Conservation (phyloP, 345 rosid species). For the Syzygium jambos region DNA sequence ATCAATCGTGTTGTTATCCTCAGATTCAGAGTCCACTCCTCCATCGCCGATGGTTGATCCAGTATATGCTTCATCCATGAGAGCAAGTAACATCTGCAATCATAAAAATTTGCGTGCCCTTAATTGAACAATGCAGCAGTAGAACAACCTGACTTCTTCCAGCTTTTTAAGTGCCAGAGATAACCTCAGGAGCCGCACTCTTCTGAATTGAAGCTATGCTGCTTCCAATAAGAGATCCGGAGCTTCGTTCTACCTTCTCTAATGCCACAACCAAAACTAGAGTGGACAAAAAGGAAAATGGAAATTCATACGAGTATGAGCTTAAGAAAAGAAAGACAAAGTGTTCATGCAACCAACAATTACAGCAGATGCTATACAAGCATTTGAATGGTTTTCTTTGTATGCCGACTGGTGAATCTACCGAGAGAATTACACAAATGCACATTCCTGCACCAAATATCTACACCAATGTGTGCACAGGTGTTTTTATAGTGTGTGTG, state of each 20-base stretch:
- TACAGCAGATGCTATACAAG: background rate
- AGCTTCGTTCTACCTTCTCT: slow-evolving; percentile 83
- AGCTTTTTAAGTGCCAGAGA: background rate
- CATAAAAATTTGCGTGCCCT: slow-evolving; percentile 7
- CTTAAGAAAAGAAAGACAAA: background rate
- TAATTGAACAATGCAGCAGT: background rate
- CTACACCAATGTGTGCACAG: background rate
- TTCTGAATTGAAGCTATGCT: slow-evolving; percentile 91
- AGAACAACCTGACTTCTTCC: background rate
- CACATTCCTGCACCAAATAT: background rate
- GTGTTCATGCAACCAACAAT: background rate
- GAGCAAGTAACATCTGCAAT: slow-evolving; percentile 87
- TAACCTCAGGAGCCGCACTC: slow-evolving; percentile 95
- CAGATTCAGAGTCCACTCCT: slow-evolving; percentile 89
- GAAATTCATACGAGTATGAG: background rate
- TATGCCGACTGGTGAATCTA: background rate
- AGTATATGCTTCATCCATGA: slow-evolving; percentile 99
- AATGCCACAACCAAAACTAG: slow-evolving; percentile 83
- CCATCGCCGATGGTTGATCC: slow-evolving; percentile 94
- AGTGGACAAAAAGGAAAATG: slow-evolving; percentile 3
- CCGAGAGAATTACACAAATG: background rate
- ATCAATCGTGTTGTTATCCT: slow-evolving; percentile 71
- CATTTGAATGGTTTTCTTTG: background rate
- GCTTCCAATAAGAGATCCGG: slow-evolving; percentile 83
- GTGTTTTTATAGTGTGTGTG: background rate